A percentile compares a stretch with the other conserved stretches of the same genome.
phyloP scores from a whole-genome alignment of 768 basidiomycete genomes.

The Suillus paluster region DNA sequence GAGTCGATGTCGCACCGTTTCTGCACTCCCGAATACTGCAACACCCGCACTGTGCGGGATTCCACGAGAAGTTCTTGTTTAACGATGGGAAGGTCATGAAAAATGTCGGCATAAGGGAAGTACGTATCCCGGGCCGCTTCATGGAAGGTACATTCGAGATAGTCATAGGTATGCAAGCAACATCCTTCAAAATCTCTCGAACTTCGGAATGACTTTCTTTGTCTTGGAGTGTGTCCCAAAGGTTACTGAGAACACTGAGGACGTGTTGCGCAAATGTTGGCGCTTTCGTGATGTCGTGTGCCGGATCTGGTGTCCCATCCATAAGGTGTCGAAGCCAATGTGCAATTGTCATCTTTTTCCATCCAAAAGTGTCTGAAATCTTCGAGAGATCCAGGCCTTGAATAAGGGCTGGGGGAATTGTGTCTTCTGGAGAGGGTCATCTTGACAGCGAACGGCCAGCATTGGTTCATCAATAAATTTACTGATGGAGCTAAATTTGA shows the following conservation, averaged over 20 bases:
- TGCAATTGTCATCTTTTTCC: slow-evolving; percentile 41
- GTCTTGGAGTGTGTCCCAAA: background rate
- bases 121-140: slow-evolving; percentile 69
- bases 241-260: slow-evolving; percentile 38
- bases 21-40: slow-evolving; percentile 2
- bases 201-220: background rate
- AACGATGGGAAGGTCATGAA: slow-evolving; percentile 81
- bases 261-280: slow-evolving; percentile 79
- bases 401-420: slow-evolving; percentile 43
- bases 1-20: background rate
- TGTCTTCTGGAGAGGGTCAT: slow-evolving; percentile 73
- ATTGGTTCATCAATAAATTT: slow-evolving; percentile 64
- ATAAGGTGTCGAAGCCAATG: slow-evolving; percentile 75
- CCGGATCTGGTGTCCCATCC: slow-evolving; percentile 44
- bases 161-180: slow-evolving; percentile 74
- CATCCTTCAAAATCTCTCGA: slow-evolving; percentile 42
- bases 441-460: slow-evolving; percentile 57
- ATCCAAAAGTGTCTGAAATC: slow-evolving; percentile 57
- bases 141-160: background rate
- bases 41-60: too few species aligned
- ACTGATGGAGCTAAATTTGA: slow-evolving; percentile 68
- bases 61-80: slow-evolving; percentile 18
- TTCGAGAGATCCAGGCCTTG: slow-evolving; percentile 43
- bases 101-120: slow-evolving; percentile 83
- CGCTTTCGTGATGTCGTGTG: slow-evolving; percentile 63